Conservation (phyloP, 148 eudicot species). For the Cornus suecica region DNA sequence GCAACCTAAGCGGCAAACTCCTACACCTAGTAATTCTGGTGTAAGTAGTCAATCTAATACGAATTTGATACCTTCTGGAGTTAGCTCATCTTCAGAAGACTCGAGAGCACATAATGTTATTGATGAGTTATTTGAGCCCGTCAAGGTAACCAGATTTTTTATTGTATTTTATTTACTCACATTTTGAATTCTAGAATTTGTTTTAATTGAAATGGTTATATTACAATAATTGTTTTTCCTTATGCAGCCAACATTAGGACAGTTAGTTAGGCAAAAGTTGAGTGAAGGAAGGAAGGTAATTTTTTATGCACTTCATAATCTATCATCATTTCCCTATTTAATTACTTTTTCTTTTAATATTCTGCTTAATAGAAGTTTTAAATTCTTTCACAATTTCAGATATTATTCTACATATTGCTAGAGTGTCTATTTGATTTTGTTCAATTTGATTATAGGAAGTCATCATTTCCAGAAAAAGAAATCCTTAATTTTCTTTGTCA, state of each 20-base stretch:
- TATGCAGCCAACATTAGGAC: constrained; percentile 84
- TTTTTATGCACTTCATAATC: background rate
- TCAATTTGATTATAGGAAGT: background rate
- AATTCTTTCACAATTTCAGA: background rate
- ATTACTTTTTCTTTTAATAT: constrained; percentile 2
- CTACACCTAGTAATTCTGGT: constrained; percentile 61
- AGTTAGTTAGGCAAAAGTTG: constrained; percentile 83
- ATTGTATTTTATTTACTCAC: background rate
- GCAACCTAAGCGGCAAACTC: constrained; percentile 63
- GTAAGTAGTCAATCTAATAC: constrained; percentile 37
- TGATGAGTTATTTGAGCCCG: constrained; percentile 93
- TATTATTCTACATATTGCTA: background rate
- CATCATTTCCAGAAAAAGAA: background rate
- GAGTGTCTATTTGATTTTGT: background rate
- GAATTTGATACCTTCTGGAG: constrained; percentile 30
- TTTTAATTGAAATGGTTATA: constrained; percentile 1
- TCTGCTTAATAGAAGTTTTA: background rate
- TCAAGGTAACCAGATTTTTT: constrained; percentile 55
- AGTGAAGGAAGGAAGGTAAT: constrained; percentile 96
- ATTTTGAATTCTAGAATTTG: background rate
- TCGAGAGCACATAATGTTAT: constrained; percentile 65
- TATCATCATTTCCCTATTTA: background rate
- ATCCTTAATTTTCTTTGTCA: background rate
- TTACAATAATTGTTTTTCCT: background rate
- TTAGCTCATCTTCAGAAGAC: constrained; percentile 54